Base-by-base conservation (phyloP, 164 flowering plant genomes). In the Stephania japonica region DNA sequence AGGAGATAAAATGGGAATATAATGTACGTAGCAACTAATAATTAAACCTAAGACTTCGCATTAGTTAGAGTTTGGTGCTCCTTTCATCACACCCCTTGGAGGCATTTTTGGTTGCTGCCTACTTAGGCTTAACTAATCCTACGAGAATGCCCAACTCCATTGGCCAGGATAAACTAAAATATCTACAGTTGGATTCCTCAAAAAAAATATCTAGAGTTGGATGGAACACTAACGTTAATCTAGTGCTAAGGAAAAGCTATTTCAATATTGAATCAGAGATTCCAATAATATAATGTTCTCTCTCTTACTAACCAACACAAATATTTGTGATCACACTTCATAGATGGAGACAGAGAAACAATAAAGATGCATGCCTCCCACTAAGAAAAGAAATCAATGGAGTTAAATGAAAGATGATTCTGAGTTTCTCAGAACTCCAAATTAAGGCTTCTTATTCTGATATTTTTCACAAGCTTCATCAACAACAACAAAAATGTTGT, bases 341-440 rank as follows among this genome's bases (percentile, higher is more conserved):
- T 14, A 21, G 8, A 16, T 56, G 41, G 8, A 24, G 42, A 72
- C 14, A 42, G 62, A 6, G 47, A 65, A 44, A 43, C 16, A 67
- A 67, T 24, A 21, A 76, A 76, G 71, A 71, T 73, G 76, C 72
- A 71, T 73, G 76, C 72, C 70, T 59, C 77, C 79, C 82, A 80
- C 73, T 76, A 70, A 3, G n/a, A 64, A 66, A 76, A 73, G 65
- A 27, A 73, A 19, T 14, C 49, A 50, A 65, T 26, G 12, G 53
- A 12, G 26, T 43, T 25, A 66, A 32, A 32, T 32, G 4, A 32
- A 73, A 49, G 61, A 53, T 64, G 50, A 61, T 14, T 63, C 69
- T 61, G 21, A 32, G 71, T 38, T 56, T 42, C 69, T 63, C 25
- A 42, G 18, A 38, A 47, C 27, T 25, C 61, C 68, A 10, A 23